Base-by-base conservation (phyloP, 106 monocot species). In the Apostasia shenzhenica region DNA sequence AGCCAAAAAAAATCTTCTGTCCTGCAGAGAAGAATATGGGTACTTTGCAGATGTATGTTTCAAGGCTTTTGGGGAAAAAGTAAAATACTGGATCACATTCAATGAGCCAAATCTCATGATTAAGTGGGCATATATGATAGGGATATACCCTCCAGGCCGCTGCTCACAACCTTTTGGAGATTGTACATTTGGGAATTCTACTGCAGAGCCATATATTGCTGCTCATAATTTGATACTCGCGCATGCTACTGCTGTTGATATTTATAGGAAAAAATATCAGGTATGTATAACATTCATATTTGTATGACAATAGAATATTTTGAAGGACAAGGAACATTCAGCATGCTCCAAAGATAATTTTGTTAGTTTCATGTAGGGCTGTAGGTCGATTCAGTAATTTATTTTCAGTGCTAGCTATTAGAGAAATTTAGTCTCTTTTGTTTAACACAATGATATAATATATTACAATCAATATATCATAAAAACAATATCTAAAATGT, bases 1-100 rank as follows among this genome's bases (percentile, higher is more conserved):
- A 26, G 26, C 26, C 26, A 26, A 26, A 26, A 26, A 26, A 26
- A 26, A 26, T 26, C 26, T 26, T 26, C 26, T 26, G 26, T 26
- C 26, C 26, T 26, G 26, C 79, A 88, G 88, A 73, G 63, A 88
- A 59, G 87, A 88, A 59, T 88, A 84, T 62, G 73, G 52, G 3
- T 67, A 78, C 49, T 80, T 38, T 58, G 87, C 84, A 13, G 81
- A 84, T 5, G 73, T 76, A 41, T 88, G 87, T 56, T 88, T 84
- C 70, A 73, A 49, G 14, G 70, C 47, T 46, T 88, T 88, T 59
- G 83, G 87, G 0, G 84, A 81, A 49, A 74, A 70, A 73, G 81
- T 88, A 38, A 83, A 84, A 58, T 81, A 88, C 40, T 88, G 87
- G 87, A 66, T 56, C 41, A 88, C 87, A 45, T 71, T 88, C 48